A percentile compares a stretch with the other conserved stretches of the same genome.
phyloP scores from a whole-genome alignment of 1,284 basidiomycete genomes.

The Trichosporon sp. region DNA sequence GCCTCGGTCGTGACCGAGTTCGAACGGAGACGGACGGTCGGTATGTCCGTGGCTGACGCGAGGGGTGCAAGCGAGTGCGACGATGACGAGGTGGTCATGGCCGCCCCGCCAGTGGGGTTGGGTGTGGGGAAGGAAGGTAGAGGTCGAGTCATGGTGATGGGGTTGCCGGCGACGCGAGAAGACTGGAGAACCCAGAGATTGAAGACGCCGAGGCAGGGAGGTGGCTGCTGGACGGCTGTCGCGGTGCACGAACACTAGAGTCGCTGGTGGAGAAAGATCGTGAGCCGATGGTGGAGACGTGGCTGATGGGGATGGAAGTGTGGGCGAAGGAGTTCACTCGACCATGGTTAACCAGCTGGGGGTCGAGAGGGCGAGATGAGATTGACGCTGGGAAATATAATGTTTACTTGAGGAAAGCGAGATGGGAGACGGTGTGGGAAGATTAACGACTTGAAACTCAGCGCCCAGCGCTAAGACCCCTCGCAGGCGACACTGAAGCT shows the following conservation, averaged over 20 bases:
- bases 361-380: not conserved
- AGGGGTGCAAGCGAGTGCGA: slow-evolving; percentile 20
- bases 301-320: not conserved
- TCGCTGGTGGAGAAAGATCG: not conserved
- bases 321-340: not conserved
- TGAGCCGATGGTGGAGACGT: not conserved
- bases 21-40: slow-evolving; percentile 23
- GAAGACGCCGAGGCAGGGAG: not conserved
- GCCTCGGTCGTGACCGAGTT: slow-evolving; percentile 24
- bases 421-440: not conserved
- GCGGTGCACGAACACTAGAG: not conserved
- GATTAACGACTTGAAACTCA: slow-evolving; percentile 3
- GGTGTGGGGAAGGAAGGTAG: slow-evolving; percentile 20
- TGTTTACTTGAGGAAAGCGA: slow-evolving; percentile 1
- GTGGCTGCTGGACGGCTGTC: not conserved
- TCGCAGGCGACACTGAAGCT: slow-evolving; percentile 19
- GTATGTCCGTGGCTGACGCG: slow-evolving; percentile 13
- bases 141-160: slow-evolving; percentile 14
- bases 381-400: not conserved
- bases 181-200: not conserved
- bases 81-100: slow-evolving; percentile 22
- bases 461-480: slow-evolving; percentile 17
- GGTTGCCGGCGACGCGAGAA: not conserved
- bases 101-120: slow-evolving; percentile 2
- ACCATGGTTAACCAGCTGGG: not conserved